phyloP scores from a whole-genome alignment of 1,284 basidiomycete genomes.

The Inonotus hispidus region DNA sequence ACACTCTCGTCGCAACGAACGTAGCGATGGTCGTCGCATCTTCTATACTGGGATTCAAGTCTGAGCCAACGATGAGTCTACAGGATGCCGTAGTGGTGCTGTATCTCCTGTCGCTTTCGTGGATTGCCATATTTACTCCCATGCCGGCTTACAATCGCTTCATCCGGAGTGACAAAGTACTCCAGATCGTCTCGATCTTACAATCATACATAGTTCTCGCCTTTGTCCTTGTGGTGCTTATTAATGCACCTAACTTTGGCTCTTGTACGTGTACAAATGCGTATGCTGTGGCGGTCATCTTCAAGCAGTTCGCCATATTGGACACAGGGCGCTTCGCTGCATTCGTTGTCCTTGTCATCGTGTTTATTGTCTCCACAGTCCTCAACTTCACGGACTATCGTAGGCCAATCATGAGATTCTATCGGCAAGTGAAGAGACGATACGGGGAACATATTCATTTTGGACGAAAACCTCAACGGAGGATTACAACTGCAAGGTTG shows the following conservation, averaged over 20 bases:
- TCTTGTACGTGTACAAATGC: conserved; percentile 21
- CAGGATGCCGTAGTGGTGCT: conserved; percentile 22
- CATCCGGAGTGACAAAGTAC: conserved; percentile 9
- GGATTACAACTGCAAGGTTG: not conserved
- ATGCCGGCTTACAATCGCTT: conserved; percentile 22
- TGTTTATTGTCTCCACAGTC: conserved; percentile 16
- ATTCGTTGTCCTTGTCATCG: conserved; percentile 18
- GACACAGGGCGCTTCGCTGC: conserved; percentile 22
- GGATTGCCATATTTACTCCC: conserved; percentile 22
- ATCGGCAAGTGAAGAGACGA: conserved; percentile 3
- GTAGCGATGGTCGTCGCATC: conserved; percentile 26
- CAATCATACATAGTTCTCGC: conserved; percentile 26
- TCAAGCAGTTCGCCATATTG: conserved; percentile 25
- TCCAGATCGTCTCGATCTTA: conserved; percentile 21
- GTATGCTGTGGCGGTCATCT: conserved; percentile 24
- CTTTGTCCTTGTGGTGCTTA: conserved; percentile 24
- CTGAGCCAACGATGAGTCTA: conserved; percentile 24
- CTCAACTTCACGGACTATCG: conserved; percentile 21
- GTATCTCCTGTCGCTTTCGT: conserved; percentile 18
- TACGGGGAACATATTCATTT: not conserved
- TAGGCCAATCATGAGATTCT: conserved; percentile 3
- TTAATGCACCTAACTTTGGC: conserved; percentile 23
- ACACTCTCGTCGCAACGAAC: conserved; percentile 28
- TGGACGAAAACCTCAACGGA: not conserved
- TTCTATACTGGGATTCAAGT: conserved; percentile 25